Evolutionary conservation across 768 basidiomycete species (phyloP).

Genomic region (Trametopsis cervina): DNA sequence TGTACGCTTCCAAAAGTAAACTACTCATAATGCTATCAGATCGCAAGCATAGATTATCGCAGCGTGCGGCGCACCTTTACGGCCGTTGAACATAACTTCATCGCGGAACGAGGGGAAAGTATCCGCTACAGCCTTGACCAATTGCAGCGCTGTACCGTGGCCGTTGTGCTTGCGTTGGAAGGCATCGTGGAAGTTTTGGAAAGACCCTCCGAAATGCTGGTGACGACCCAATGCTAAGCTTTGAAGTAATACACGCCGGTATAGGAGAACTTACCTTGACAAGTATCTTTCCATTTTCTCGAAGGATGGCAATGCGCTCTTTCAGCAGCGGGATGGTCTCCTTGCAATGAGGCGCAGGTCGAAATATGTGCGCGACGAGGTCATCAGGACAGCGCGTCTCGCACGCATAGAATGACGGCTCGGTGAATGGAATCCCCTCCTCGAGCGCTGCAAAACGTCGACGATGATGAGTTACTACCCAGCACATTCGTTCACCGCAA

Average conservation of each 20-base stretch:
- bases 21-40: slow-evolving; percentile 28
- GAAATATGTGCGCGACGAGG: slow-evolving; percentile 63
- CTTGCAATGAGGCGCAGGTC: slow-evolving; percentile 43
- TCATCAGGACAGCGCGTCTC: slow-evolving; percentile 62
- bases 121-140: slow-evolving; percentile 64
- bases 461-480: slow-evolving; percentile 1
- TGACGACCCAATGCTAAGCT: slow-evolving; percentile 2
- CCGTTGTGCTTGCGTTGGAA: slow-evolving; percentile 48
- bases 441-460: slow-evolving; percentile 51
- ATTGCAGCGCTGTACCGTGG: slow-evolving; percentile 61
- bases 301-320: slow-evolving; percentile 70
- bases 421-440: slow-evolving; percentile 68
- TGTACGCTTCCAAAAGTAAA: slow-evolving; percentile 84
- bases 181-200: slow-evolving; percentile 52
- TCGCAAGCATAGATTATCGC: background rate
- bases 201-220: slow-evolving; percentile 67
- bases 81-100: slow-evolving; percentile 49
- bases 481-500: background rate
- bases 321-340: slow-evolving; percentile 66
- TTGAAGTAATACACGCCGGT: background rate
- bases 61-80: slow-evolving; percentile 40
- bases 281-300: slow-evolving; percentile 68
- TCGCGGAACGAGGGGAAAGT: slow-evolving; percentile 76
- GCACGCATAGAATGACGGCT: slow-evolving; percentile 75
- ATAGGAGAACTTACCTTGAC: slow-evolving; percentile 44